Percentiles rank a stretch among this genome's conserved stretches.
phyloP scores from a whole-genome alignment of 805 yeast species.

The Saccharomycopsis selenospora region DNA sequence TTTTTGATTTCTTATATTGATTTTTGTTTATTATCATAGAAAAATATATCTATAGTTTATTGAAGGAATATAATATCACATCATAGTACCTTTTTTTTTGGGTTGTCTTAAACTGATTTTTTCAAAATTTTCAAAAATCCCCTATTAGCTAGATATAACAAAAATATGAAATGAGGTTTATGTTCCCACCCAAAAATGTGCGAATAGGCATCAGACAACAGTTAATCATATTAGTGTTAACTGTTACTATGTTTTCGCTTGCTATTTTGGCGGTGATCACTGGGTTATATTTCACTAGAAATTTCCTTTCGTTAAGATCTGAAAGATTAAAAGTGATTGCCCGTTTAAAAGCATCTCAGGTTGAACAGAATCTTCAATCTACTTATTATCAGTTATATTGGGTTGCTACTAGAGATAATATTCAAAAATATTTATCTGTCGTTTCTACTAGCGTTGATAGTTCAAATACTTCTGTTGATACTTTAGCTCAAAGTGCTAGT shows the following conservation, averaged over 20 bases:
- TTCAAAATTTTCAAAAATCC: no score
- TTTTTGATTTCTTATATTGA: no score
- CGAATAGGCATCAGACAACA: constrained; percentile 65
- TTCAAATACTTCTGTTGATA: constrained; percentile 56
- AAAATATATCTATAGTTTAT: no score
- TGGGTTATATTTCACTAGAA: constrained; percentile 64
- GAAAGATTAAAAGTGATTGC: constrained; percentile 74
- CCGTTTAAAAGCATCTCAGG: constrained; percentile 72
- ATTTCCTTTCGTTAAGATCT: constrained; percentile 53
- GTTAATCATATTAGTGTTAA: constrained; percentile 60
- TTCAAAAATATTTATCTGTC: constrained; percentile 38
- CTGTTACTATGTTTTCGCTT: constrained; percentile 63
- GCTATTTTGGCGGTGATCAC: constrained; percentile 68
- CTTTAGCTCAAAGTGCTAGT: constrained; percentile 37
- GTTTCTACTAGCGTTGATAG: constrained; percentile 2
- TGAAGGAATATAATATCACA: no score
- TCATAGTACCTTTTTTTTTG: no score
- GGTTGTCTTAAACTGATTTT: no score
- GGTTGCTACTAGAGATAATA: constrained; percentile 51
- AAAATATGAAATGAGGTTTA: neutral
- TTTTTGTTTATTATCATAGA: no score
- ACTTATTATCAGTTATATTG: constrained; percentile 63
- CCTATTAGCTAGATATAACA: no score
- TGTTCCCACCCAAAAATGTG: constrained; percentile 1
- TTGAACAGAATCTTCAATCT: constrained; percentile 57